Percentiles rank a stretch among this genome's conserved stretches.
These are phyloP conservation scores for Cryptosporidium sp. DNA, from an alignment of 169 alveolate species.

Conservation along the genomic window DNA sequence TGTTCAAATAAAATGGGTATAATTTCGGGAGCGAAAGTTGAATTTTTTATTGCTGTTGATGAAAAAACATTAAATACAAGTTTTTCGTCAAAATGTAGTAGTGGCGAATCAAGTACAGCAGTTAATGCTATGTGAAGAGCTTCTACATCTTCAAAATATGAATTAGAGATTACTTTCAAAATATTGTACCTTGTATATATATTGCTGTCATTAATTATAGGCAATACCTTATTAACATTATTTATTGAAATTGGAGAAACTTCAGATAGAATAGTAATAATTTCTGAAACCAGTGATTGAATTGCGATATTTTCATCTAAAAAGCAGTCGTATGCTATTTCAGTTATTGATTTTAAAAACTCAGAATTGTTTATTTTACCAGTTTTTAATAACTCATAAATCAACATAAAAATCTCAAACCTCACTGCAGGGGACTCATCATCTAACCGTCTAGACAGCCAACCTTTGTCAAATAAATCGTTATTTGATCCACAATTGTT, in stretches of 20 bases:
- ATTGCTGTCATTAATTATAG: conserved; percentile 61
- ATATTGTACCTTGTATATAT: conserved; percentile 34
- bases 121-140: conserved; percentile 34
- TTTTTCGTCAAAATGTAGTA: conserved; percentile 19
- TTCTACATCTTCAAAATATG: conserved; percentile 19
- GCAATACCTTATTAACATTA: conserved; percentile 21
- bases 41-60: conserved; percentile 6
- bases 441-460: conserved; percentile 51
- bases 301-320: conserved; percentile 58
- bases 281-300: conserved; percentile 64
- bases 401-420: conserved; percentile 48
- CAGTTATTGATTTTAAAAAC: conserved; percentile 9
- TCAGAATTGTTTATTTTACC: background rate
- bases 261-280: conserved; percentile 8
- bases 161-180: conserved; percentile 5
- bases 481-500: conserved; percentile 10
- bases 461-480: conserved; percentile 40
- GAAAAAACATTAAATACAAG: conserved; percentile 25
- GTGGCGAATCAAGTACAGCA: conserved; percentile 33
- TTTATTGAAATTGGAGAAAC: background rate
- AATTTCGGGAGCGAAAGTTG: conserved; percentile 16
- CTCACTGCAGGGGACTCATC: conserved; percentile 74
- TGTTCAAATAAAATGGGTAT: conserved; percentile 22
- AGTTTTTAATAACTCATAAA: conserved; percentile 3
- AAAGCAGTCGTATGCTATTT: conserved; percentile 47